phyloP scores from a whole-genome alignment of 306 rosid species.

The Abrus precatorius region DNA sequence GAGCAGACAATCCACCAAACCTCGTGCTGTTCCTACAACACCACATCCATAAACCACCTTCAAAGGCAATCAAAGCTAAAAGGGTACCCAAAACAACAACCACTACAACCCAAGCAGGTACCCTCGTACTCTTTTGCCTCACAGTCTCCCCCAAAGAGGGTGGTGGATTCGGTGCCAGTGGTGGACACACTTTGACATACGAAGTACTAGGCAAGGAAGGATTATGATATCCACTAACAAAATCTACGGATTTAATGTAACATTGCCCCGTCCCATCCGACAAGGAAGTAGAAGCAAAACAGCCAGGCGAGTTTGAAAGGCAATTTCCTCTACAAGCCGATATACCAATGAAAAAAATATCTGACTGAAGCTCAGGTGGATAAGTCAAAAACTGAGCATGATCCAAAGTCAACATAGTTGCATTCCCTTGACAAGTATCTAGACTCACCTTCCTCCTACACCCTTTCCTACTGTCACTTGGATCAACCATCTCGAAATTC shows the following conservation, averaged over 20 bases:
- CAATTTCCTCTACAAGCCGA: conserved; percentile 52
- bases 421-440: conserved; percentile 57
- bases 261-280: conserved; percentile 60
- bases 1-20: conserved; percentile 71
- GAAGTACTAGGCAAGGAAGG: conserved; percentile 57
- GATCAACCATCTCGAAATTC: conserved; percentile 72
- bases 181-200: conserved; percentile 57
- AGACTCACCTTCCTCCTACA: conserved; percentile 67
- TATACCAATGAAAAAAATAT: conserved; percentile 20
- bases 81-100: conserved; percentile 63
- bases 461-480: conserved; percentile 63
- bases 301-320: conserved; percentile 34
- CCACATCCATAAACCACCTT: conserved; percentile 83
- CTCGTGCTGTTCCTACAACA: conserved; percentile 68
- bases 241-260: conserved; percentile 30
- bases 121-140: conserved; percentile 36
- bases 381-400: conserved; percentile 66
- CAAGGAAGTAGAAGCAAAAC: conserved; percentile 55
- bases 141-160: conserved; percentile 40
- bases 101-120: conserved; percentile 57
- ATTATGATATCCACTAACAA: conserved; percentile 50
- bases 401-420: conserved; percentile 58
- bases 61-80: conserved; percentile 62
- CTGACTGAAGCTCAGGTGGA: conserved; percentile 42
- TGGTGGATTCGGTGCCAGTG: conserved; percentile 45